Conservation (phyloP, 441 rosid genomes). For the Biscutella laevigata region DNA sequence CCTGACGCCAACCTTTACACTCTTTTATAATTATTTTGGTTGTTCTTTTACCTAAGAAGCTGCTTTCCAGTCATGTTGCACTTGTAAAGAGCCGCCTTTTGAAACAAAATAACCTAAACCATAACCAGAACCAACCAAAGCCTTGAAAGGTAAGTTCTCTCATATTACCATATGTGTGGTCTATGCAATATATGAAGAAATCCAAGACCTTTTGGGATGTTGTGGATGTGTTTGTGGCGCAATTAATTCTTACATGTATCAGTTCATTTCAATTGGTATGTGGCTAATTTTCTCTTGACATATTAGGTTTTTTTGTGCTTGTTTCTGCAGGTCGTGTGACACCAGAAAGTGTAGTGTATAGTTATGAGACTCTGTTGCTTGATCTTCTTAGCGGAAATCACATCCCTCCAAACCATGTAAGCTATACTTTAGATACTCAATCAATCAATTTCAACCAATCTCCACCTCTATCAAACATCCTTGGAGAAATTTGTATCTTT, state of each 20-base stretch:
- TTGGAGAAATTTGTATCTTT: too few species aligned
- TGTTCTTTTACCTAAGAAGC: too few species aligned
- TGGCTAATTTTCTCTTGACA: background rate
- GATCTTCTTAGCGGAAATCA: too few species aligned
- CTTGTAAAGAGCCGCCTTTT: slow-evolving; percentile 92
- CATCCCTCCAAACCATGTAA: slow-evolving; percentile 86
- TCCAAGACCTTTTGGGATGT: too few species aligned
- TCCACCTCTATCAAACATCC: too few species aligned
- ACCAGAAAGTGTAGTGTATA: slow-evolving; percentile 83
- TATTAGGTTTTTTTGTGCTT: slow-evolving; percentile 2
- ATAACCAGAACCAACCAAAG: slow-evolving; percentile 1
- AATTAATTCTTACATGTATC: background rate
- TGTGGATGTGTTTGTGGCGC: too few species aligned
- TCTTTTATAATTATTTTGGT: background rate
- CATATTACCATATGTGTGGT: too few species aligned
- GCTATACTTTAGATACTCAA: too few species aligned
- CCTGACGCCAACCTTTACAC: background rate
- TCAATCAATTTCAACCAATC: too few species aligned
- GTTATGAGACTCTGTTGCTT: slow-evolving; percentile 77
- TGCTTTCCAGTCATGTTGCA: slow-evolving; percentile 99
- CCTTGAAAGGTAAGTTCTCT: too few species aligned
- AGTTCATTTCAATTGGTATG: background rate
- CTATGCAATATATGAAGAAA: too few species aligned
- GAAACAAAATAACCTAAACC: slow-evolving; percentile 94
- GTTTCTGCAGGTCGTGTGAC: slow-evolving; percentile 77